Percentiles rank a stretch among this genome's conserved stretches.
These are phyloP conservation scores for Mycena chlorophos DNA, from an alignment of 768 basidiomycete genomes.

Conservation along the genomic window DNA sequence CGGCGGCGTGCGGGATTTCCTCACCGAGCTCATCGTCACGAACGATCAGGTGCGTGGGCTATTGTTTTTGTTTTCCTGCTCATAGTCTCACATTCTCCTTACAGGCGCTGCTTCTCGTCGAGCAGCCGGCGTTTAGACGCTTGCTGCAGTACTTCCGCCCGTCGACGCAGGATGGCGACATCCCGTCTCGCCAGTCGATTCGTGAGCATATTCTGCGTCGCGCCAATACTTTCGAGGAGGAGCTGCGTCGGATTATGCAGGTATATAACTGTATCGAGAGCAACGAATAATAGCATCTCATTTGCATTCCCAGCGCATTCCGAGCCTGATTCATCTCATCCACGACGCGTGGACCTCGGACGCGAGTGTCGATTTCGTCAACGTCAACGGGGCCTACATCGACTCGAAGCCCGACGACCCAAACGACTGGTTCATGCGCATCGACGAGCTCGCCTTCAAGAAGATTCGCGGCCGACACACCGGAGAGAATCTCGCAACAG, in stretches of 20 bases:
- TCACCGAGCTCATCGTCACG: neutral
- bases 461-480: conserved; percentile 12
- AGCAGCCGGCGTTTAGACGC: neutral
- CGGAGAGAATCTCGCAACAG: conserved; percentile 1
- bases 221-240: neutral
- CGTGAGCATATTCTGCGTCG: neutral
- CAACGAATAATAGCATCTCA: neutral
- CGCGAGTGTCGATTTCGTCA: conserved; percentile 18
- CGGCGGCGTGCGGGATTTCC: neutral
- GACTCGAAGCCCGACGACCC: neutral
- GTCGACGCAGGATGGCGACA: neutral
- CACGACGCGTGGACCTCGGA: conserved; percentile 23
- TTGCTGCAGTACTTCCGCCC: neutral
- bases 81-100: neutral
- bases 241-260: neutral
- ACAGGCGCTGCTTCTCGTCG: neutral
- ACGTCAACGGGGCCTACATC: conserved; percentile 21
- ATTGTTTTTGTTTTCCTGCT: neutral
- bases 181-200: conserved; percentile 6
- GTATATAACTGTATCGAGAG: neutral
- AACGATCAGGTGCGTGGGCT: neutral
- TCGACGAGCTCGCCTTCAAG: conserved; percentile 15
- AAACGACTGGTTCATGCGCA: conserved; percentile 14
- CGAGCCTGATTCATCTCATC: conserved; percentile 4
- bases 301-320: neutral